phyloP scores from a whole-genome alignment of 805 yeast genomes.

The Naumovozyma dairenensis region DNA sequence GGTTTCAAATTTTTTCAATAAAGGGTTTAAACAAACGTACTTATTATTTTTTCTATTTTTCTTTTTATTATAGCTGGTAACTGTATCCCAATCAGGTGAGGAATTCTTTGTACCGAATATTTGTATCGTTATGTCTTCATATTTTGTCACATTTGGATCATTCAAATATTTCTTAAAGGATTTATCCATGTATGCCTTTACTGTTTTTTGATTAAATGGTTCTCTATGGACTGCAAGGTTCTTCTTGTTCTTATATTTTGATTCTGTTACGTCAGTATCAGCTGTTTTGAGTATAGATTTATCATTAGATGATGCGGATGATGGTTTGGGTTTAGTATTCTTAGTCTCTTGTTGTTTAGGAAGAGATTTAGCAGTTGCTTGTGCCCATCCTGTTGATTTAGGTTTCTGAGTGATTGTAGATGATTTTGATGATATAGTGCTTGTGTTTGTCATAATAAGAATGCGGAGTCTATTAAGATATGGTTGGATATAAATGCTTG shows the following conservation, averaged over 20 bases:
- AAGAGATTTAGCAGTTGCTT: conserved; percentile 24
- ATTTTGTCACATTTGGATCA: conserved; percentile 7
- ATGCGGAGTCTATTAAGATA: too few relatives aligned
- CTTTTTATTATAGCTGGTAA: conserved; percentile 14
- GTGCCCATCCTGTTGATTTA: conserved; percentile 27
- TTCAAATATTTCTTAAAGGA: conserved; percentile 8
- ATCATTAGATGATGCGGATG: neutral
- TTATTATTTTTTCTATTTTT: conserved; percentile 25
- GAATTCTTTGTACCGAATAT: conserved; percentile 3
- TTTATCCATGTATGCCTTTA: conserved; percentile 13
- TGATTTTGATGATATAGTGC: too few relatives aligned
- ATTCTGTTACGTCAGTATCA: neutral
- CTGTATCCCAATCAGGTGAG: conserved; percentile 25
- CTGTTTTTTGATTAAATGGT: conserved; percentile 23
- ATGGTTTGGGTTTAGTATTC: neutral
- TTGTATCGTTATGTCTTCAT: conserved; percentile 5
- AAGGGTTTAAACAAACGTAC: conserved; percentile 22
- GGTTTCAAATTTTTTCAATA: conserved; percentile 18
- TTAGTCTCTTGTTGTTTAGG: conserved; percentile 10
- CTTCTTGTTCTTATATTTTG: neutral
- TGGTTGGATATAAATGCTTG: too few relatives aligned
- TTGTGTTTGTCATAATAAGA: conserved; percentile 7
- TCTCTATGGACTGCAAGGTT: conserved; percentile 3
- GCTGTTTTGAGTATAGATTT: neutral
- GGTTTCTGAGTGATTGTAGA: conserved; percentile 10